Percentiles rank a stretch among this genome's conserved stretches.
Conservation (phyloP, 495 filamentous ascomycete genomes). For the Aspergillus homomorphus region DNA sequence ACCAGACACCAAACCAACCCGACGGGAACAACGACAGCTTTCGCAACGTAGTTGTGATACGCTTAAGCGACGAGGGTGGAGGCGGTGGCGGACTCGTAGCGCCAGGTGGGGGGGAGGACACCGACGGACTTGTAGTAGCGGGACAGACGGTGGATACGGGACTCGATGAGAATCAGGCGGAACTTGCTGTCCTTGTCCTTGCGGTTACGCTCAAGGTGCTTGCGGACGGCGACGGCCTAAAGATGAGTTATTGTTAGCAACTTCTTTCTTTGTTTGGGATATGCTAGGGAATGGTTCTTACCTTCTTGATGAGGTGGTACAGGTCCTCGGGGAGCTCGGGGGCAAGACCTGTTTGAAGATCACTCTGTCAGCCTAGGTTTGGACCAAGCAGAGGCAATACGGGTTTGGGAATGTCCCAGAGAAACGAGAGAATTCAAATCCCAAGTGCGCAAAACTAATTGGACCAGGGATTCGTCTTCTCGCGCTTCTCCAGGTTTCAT, state of each 20-base stretch:
- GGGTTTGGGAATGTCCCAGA: slow-evolving; percentile 31
- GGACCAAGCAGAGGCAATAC: slow-evolving; percentile 92
- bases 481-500: not conserved
- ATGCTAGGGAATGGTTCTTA: slow-evolving; percentile 31
- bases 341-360: slow-evolving; percentile 83
- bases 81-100: slow-evolving; percentile 74
- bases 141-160: slow-evolving; percentile 96
- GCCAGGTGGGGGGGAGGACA: slow-evolving; percentile 97
- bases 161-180: slow-evolving; percentile 99
- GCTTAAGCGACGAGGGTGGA: slow-evolving; percentile 54
- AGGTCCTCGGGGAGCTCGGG: slow-evolving; percentile 98
- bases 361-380: slow-evolving; percentile 85
- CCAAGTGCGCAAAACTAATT: not conserved
- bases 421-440: slow-evolving; percentile 16
- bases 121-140: slow-evolving; percentile 99
- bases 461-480: not conserved
- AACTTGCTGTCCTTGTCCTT: slow-evolving; percentile 99
- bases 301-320: slow-evolving; percentile 99
- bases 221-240: slow-evolving; percentile 95
- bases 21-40: not conserved
- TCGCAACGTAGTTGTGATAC: no score
- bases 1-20: slow-evolving; percentile 7
- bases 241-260: not conserved
- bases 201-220: slow-evolving; percentile 99
- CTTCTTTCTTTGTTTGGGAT: not conserved